These are phyloP conservation scores for Alternaria atra DNA, from an alignment of 2,329 filamentous ascomycete genomes.

Conservation along the genomic window DNA sequence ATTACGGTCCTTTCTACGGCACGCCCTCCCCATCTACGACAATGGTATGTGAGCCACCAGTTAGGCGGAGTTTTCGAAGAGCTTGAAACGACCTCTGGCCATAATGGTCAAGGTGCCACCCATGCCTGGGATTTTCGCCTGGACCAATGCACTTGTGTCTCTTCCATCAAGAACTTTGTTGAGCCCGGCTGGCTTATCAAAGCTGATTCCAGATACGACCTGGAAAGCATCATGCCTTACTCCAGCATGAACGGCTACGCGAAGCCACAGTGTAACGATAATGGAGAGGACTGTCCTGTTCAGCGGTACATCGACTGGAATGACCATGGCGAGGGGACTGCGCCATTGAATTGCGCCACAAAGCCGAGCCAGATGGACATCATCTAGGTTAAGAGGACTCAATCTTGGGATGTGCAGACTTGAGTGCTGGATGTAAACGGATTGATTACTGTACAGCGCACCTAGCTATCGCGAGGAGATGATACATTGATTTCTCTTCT, in stretches of 20 bases:
- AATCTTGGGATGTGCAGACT: neutral
- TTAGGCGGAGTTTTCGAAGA: neutral
- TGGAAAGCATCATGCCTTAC: constrained; percentile 3
- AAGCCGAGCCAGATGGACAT: constrained; percentile 3
- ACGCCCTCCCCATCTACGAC: neutral
- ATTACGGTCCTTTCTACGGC: neutral
- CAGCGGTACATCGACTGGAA: neutral
- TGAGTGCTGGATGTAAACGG: no score
- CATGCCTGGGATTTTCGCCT: neutral
- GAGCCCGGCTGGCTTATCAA: constrained; percentile 2
- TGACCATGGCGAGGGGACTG: neutral
- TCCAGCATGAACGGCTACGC: neutral
- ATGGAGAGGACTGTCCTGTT: neutral
- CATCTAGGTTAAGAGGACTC: neutral
- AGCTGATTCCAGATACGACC: neutral
- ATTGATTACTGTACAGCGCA: no score
- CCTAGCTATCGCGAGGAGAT: no score
- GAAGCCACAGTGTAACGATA: neutral
- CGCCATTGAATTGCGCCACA: neutral
- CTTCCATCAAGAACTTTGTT: constrained; percentile 5
- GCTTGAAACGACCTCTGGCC: neutral
- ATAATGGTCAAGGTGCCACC: neutral
- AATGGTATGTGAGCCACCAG: constrained; percentile 1
- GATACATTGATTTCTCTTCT: no score
- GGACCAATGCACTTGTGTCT: constrained; percentile 1